Base-by-base conservation (phyloP, 1,139 yeast species). In the Zygoascus sp. region DNA sequence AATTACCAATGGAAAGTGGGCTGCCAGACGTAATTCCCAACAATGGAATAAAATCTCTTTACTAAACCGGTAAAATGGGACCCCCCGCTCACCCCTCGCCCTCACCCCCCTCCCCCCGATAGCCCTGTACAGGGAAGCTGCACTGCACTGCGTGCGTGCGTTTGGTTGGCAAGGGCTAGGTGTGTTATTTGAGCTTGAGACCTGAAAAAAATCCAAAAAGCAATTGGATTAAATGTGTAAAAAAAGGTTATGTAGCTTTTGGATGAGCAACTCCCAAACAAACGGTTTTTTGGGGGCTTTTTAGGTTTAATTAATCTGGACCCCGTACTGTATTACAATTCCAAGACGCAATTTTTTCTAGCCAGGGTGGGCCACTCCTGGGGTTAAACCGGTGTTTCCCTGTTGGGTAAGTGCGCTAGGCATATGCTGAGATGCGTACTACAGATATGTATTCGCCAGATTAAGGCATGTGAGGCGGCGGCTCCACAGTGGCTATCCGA, bases 221-320 rank as follows among this genome's bases (percentile, higher is more conserved):
- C 28, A 25, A 4, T 7, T 25, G 7, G 8, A 25, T 25, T 3
- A 25, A 25, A 25, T 25, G n/a, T n/a, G n/a, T n/a, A n/a, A n/a
- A n/a, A n/a, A n/a, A n/a, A n/a, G n/a, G n/a, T n/a, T n/a, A n/a
- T n/a, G n/a, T n/a, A n/a, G n/a, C n/a, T n/a, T n/a, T n/a, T n/a
- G n/a, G n/a, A n/a, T n/a, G n/a, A n/a, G n/a, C n/a, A n/a, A n/a
- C n/a, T n/a, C n/a, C n/a, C n/a, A n/a, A 25, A n/a, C 28, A 25
- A 25, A 25, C 28, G 28, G 28, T 25, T 25, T 30, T n/a, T 30
- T 15, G 16, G 11, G 34, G 9, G 9, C 8, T 30, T 11, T 30
- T 30, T 30, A 30, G 15, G 34, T 30, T 30, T 30, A 15, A 30
- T n/a, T 30, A 30, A 25, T 30, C 15, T 30, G 34, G 34, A 30